Percentiles rank a stretch among this genome's conserved stretches.
Evolutionary conservation across 106 monocot species (phyloP).

Genomic region (Phalaenopsis equestris): DNA sequence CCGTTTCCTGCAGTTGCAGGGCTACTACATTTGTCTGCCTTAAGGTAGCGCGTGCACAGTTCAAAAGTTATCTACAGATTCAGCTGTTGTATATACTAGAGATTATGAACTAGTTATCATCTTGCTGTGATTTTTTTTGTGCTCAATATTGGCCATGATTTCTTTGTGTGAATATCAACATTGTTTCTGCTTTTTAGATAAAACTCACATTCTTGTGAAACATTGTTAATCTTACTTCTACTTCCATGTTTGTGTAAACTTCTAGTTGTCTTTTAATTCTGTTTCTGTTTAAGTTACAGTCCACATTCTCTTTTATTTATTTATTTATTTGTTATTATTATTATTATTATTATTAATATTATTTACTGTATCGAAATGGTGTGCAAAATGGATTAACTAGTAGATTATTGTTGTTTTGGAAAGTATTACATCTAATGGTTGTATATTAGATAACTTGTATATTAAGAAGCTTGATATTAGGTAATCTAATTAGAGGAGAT

Average conservation of each 20-base stretch:
- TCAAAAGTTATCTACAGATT: constrained; percentile 1
- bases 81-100: neutral
- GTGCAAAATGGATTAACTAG: neutral
- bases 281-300: neutral
- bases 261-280: neutral
- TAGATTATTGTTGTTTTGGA: neutral
- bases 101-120: neutral
- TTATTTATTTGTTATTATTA: too few relatives aligned
- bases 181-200: too few relatives aligned
- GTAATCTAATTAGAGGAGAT: too few relatives aligned
- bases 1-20: constrained; percentile 57
- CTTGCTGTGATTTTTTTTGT: neutral
- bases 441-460: too few relatives aligned
- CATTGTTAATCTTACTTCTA: too few relatives aligned
- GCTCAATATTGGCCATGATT: neutral
- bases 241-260: neutral
- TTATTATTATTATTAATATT: too few relatives aligned
- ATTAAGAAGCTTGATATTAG: too few relatives aligned
- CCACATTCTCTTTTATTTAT: neutral
- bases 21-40: constrained; percentile 65
- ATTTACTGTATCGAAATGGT: neutral
- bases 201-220: neutral
- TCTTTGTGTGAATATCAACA: neutral
- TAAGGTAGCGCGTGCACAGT: constrained; percentile 22
- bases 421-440: too few relatives aligned